Evolutionary conservation across 2,329 filamentous ascomycete species (phyloP).

Genomic region (Fusarium pseudoanthophilum): DNA sequence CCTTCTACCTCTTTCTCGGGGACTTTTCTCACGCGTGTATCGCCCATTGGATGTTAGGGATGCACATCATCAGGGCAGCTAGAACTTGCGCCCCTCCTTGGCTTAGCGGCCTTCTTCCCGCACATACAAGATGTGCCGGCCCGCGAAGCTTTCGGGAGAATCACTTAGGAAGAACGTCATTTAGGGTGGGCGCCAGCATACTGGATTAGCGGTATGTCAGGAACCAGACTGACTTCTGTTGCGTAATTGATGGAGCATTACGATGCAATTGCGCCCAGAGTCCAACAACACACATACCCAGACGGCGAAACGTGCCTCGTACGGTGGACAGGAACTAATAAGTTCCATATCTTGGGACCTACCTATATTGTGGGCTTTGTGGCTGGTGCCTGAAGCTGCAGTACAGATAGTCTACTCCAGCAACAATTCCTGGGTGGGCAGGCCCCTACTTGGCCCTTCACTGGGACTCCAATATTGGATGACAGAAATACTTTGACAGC

Average conservation of each 20-base stretch:
- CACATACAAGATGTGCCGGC: slow-evolving; percentile 32
- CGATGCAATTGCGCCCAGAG: slow-evolving; percentile 26
- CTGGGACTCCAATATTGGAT: background rate
- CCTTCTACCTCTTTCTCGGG: slow-evolving; percentile 28
- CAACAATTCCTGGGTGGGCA: background rate
- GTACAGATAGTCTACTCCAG: background rate
- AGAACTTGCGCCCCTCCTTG: slow-evolving; percentile 16
- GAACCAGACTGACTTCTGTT: slow-evolving; percentile 19
- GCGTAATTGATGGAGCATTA: slow-evolving; percentile 32
- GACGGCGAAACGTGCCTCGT: slow-evolving; percentile 41
- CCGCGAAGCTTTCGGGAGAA: slow-evolving; percentile 38
- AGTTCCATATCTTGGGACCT: background rate
- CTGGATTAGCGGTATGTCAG: background rate
- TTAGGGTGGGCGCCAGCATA: background rate
- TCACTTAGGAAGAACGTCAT: slow-evolving; percentile 5
- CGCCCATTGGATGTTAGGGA: slow-evolving; percentile 25
- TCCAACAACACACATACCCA: slow-evolving; percentile 33
- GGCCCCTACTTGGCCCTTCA: background rate
- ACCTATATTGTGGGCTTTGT: background rate
- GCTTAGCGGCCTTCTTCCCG: slow-evolving; percentile 33
- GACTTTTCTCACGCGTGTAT: slow-evolving; percentile 25
- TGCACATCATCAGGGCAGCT: slow-evolving; percentile 33
- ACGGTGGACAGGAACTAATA: slow-evolving; percentile 40
- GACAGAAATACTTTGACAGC: background rate
- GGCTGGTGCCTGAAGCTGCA: background rate